Evolutionary conservation across 1,284 basidiomycete genomes (phyloP).

Genomic region (Marasmius sp.): DNA sequence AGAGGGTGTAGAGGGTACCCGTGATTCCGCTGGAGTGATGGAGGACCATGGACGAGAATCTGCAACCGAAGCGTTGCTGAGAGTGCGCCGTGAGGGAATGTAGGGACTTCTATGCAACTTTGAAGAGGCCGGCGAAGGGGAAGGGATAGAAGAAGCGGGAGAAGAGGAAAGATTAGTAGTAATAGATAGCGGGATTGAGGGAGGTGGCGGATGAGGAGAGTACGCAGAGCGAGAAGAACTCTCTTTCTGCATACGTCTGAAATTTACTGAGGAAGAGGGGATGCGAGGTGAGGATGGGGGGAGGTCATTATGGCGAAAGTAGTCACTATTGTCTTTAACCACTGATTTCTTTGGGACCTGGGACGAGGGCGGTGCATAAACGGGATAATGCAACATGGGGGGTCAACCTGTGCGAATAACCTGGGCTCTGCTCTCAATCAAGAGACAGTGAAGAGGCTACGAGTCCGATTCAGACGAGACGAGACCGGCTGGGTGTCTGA

Average conservation of each 20-base stretch:
- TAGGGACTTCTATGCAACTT: constrained; percentile 45
- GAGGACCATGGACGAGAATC: constrained; percentile 24
- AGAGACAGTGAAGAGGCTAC: constrained; percentile 14
- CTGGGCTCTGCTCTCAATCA: constrained; percentile 22
- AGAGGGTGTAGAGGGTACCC: constrained; percentile 29
- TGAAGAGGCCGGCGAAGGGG: constrained; percentile 35
- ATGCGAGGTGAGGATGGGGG: constrained; percentile 14
- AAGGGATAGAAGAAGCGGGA: constrained; percentile 24
- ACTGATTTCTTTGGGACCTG: constrained; percentile 36
- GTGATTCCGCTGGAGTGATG: constrained; percentile 11
- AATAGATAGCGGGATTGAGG: constrained; percentile 33
- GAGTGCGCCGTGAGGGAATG: constrained; percentile 36
- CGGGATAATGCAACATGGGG: constrained; percentile 71
- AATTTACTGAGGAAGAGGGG: constrained; percentile 22
- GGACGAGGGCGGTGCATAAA: constrained; percentile 53
- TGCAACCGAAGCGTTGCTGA: constrained; percentile 21
- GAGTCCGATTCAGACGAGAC: constrained; percentile 29
- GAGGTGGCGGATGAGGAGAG: constrained; percentile 9
- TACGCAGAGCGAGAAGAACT: constrained; percentile 31
- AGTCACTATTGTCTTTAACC: constrained; percentile 34
- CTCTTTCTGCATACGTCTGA: constrained; percentile 39
- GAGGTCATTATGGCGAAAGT: constrained; percentile 47
- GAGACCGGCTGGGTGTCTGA: constrained; percentile 59
- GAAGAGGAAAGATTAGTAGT: constrained; percentile 32
- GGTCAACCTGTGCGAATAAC: neutral